Base-by-base conservation (phyloP, 768 basidiomycete genomes). In the Pholiota conissans region DNA sequence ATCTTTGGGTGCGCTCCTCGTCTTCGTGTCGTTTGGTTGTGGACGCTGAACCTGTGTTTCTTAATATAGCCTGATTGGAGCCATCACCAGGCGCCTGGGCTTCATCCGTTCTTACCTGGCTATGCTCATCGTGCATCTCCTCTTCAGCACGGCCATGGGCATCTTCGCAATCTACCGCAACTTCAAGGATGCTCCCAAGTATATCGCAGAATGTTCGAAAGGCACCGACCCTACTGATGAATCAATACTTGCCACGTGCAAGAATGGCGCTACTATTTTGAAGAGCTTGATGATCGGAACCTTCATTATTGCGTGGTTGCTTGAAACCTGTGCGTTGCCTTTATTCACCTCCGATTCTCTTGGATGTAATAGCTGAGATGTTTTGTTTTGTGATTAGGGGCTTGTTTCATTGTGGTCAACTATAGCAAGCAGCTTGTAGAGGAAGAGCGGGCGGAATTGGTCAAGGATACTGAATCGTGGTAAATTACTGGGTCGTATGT, bases 401-500 rank as follows among this genome's bases (percentile, higher is more conserved):
- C 74, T 58, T 79, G 77, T 63, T 69, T 79, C 58, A 79, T 83
- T 56, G 78, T 83, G 42, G 69, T 69, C 37, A 71, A 69, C 53
- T 81, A 83, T 58, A 72, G 70, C 48, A 71, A 66, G 53, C 80
- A 83, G 65, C 67, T 83, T 49, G 72, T 65, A 30, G 80, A 80
- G 60, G 79, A 82, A 58, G 74, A 76, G 47, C 68, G 64, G 16
- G 66, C 71, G 20, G 69, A 70, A 42, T 69, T 68, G 46, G 71
- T 75, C 56, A 78, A 78, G 67, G 79, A 79, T 55, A 75, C 73
- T 14, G 78, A 79, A 62, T 71, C 74, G 28, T 78, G 77, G 76
- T 78, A 73, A 68, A 61, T 39, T 37, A 48, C 22, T 54, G 35
- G 47, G 51, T 50, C n/a, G 6, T 14, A 48, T 49, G 49, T 40